These are phyloP conservation scores for Mycena citricolor DNA, from an alignment of 1,284 basidiomycete species.

Conservation along the genomic window DNA sequence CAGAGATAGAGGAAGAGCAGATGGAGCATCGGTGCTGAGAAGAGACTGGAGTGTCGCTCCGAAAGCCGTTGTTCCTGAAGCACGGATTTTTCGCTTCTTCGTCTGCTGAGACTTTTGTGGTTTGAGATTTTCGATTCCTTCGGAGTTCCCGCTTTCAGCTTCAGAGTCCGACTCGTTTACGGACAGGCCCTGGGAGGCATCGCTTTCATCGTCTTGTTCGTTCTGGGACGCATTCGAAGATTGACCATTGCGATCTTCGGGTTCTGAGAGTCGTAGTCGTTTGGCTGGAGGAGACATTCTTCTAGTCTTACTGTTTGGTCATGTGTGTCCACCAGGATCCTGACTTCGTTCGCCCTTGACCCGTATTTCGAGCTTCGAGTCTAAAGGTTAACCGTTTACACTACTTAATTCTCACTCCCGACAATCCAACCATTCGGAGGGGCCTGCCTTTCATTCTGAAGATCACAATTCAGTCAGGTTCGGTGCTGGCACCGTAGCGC, in stretches of 20 bases:
- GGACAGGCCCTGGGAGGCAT: slow-evolving; percentile 26
- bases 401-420: too few species aligned
- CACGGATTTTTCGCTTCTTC: slow-evolving; percentile 74
- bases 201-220: slow-evolving; percentile 21
- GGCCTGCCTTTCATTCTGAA: not conserved
- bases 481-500: slow-evolving; percentile 16
- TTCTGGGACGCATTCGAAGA: slow-evolving; percentile 9
- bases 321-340: slow-evolving; percentile 1
- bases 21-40: slow-evolving; percentile 65
- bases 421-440: not conserved
- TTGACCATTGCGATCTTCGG: slow-evolving; percentile 28
- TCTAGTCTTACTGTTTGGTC: not conserved
- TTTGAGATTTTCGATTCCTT: slow-evolving; percentile 58
- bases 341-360: too few species aligned
- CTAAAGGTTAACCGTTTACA: too few species aligned
- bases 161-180: slow-evolving; percentile 35
- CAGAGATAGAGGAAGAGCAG: slow-evolving; percentile 66
- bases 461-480: not conserved
- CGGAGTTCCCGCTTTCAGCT: slow-evolving; percentile 29
- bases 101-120: slow-evolving; percentile 72
- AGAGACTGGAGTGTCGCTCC: slow-evolving; percentile 70
- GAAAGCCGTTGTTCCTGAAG: slow-evolving; percentile 71
- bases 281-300: slow-evolving; percentile 30
- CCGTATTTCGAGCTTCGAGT: too few species aligned
- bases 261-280: slow-evolving; percentile 40